Base-by-base conservation (phyloP, 2,329 filamentous ascomycete species). In the Ceratocystis ficicola region DNA sequence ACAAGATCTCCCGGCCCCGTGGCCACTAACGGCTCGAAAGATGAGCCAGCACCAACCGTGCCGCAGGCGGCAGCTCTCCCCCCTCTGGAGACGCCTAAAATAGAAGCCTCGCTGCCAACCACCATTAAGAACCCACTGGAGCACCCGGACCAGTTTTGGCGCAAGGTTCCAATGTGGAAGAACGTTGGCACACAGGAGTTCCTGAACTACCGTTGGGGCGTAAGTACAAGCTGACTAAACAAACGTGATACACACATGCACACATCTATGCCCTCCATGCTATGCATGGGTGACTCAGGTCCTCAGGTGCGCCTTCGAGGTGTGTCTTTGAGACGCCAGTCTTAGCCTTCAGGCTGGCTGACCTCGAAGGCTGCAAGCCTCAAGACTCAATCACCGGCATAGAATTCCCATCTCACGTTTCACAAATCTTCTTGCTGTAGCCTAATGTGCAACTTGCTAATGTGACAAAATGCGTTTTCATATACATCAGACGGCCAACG, bases 141-240 rank as follows among this genome's bases (percentile, higher is more conserved):
- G 1, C 28, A 62, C 4, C 62, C 52, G 0, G 74, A 76, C 25
- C 73, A 76, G 57, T 84, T 83, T 69, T 84, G 81, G 81, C 77
- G 77, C 25, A 76, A 75, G 17, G 74, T 83, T 17, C 72, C 77
- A 1, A 70, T 76, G 25, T 85, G 81, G 81, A 74, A 77, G 65
- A 70, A 81, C 68, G 75, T 83, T 0, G 70, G 78, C 0, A 70
- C 73, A 2, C 72, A 78, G 1, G 73, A 82, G 0, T 85, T 84
- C 68, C 73, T 81, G 22, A 80, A 75, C 44, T 81, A 83, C 67
- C 71, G 74, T 10, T 85, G 81, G 80, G 79, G 81, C 69, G 82
- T 83, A 74, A 72, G 79, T 77, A 30, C 10, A 30, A 36, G n/a
- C 30, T 52, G 46, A 41, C 36, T 12, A 12, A 41, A 41, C 36